A percentile compares a stretch with the other conserved stretches of the same genome.
Conservation (phyloP, 208 protist genomes). For the Wallacemonas collosoma region DNA sequence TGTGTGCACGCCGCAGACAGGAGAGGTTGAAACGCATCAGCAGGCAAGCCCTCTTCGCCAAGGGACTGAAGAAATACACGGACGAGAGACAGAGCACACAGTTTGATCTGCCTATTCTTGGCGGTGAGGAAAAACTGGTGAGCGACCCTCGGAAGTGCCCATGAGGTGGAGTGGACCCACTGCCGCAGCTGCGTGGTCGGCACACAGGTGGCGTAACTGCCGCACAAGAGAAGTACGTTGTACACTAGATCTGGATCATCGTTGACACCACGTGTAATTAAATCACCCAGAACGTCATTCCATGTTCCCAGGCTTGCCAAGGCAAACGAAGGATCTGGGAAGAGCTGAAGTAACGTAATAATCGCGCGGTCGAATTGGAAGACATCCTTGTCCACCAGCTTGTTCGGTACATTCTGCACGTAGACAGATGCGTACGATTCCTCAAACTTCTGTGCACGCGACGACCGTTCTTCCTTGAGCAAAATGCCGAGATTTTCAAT, state of each 20-base stretch:
- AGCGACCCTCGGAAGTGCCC: constrained; percentile 37
- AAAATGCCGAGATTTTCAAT: constrained; percentile 31
- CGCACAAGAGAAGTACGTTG: constrained; percentile 52
- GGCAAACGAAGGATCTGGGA: constrained; percentile 46
- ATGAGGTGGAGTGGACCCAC: constrained; percentile 47
- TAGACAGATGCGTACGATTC: constrained; percentile 62
- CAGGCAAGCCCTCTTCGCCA: constrained; percentile 42
- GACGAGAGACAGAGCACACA: constrained; percentile 49
- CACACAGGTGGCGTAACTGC: constrained; percentile 56
- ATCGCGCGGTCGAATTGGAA: constrained; percentile 81
- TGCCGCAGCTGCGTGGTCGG: constrained; percentile 39
- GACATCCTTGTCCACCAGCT: constrained; percentile 79
- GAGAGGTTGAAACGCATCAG: constrained; percentile 38
- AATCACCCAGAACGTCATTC: constrained; percentile 58
- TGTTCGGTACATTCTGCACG: constrained; percentile 58
- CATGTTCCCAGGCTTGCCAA: constrained; percentile 54
- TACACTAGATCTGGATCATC: constrained; percentile 71
- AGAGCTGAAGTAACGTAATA: constrained; percentile 39
- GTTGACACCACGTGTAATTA: constrained; percentile 41
- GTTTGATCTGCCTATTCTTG: constrained; percentile 30
- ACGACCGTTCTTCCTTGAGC: constrained; percentile 49
- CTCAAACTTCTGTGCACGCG: constrained; percentile 58
- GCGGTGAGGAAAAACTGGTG: constrained; percentile 46
- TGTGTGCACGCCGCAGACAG: constrained; percentile 30
- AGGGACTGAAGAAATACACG: constrained; percentile 44